These are phyloP conservation scores for Crassisporium funariophilum DNA, from an alignment of 768 basidiomycete genomes.

Conservation along the genomic window DNA sequence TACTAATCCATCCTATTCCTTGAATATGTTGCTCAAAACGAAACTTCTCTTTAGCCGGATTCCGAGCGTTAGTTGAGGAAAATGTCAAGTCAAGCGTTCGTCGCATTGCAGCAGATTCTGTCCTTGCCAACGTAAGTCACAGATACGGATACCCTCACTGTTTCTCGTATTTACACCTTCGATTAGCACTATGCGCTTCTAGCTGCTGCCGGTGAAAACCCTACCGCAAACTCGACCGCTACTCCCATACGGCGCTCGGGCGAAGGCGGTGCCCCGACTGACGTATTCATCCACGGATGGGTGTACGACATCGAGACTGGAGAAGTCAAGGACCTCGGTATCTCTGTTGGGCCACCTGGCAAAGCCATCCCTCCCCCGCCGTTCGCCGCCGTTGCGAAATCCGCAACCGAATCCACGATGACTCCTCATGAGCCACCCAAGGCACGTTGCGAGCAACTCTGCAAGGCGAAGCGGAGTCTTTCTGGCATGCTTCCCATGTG, in stretches of 20 bases:
- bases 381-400: slow-evolving; percentile 14
- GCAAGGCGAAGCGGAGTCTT: slow-evolving; percentile 6
- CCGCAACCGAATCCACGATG: background rate
- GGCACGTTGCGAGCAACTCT: slow-evolving; percentile 5
- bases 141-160: background rate
- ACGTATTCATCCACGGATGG: slow-evolving; percentile 56
- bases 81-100: slow-evolving; percentile 38
- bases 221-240: no score
- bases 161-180: background rate
- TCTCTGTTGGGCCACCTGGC: slow-evolving; percentile 42
- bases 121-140: slow-evolving; percentile 29
- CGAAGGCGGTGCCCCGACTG: slow-evolving; percentile 17
- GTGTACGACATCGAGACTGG: slow-evolving; percentile 61
- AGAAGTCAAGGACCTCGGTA: slow-evolving; percentile 45
- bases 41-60: slow-evolving; percentile 30
- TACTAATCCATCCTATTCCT: slow-evolving; percentile 3
- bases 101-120: slow-evolving; percentile 27
- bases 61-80: slow-evolving; percentile 47
- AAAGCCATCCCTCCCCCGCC: slow-evolving; percentile 32
- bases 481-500: background rate
- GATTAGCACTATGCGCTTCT: slow-evolving; percentile 25
- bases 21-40: background rate
- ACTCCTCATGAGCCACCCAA: background rate
- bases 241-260: slow-evolving; percentile 9
- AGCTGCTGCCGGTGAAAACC: background rate